Percentiles rank a stretch among this genome's conserved stretches.
Conservation (phyloP, 345 rosid genomes). For the Noccaea caerulescens region DNA sequence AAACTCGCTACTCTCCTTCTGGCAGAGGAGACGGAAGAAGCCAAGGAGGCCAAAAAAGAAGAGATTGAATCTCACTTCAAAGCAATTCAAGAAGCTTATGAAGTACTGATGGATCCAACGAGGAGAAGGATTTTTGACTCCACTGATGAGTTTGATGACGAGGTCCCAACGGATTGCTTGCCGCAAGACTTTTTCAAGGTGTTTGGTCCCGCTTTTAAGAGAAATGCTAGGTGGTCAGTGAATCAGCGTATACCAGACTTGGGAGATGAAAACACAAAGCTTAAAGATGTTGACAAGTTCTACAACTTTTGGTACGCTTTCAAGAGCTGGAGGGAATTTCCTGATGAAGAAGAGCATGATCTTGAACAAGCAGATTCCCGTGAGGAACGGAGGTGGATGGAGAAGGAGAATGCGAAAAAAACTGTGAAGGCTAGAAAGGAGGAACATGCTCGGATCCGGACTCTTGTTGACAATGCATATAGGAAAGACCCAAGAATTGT, state of each 20-base stretch:
- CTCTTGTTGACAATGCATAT: slow-evolving; percentile 93
- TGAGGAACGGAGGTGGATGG: slow-evolving; percentile 99
- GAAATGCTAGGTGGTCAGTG: slow-evolving; percentile 98
- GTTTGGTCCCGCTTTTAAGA: slow-evolving; percentile 94
- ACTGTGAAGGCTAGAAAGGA: slow-evolving; percentile 91
- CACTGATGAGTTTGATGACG: slow-evolving; percentile 97
- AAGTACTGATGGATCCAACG: slow-evolving; percentile 80
- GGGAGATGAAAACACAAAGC: slow-evolving; percentile 69
- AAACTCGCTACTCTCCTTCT: slow-evolving; percentile 88
- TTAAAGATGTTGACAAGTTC: slow-evolving; percentile 79
- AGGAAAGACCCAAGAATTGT: slow-evolving; percentile 84
- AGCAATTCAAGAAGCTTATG: slow-evolving; percentile 94
- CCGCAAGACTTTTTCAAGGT: slow-evolving; percentile 95
- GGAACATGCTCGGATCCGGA: slow-evolving; percentile 81
- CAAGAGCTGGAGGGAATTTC: slow-evolving; percentile 99
- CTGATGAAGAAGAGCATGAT: slow-evolving; percentile 94
- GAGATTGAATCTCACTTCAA: slow-evolving; percentile 89
- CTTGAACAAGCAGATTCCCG: slow-evolving; percentile 96
- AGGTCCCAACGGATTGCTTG: slow-evolving; percentile 81
- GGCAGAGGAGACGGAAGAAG: slow-evolving; percentile 86
- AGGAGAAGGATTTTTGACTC: slow-evolving; percentile 95
- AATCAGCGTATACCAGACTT: slow-evolving; percentile 73
- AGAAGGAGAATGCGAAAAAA: slow-evolving; percentile 90
- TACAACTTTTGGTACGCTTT: slow-evolving; percentile 90
- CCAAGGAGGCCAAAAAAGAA: slow-evolving; percentile 89